A percentile compares a stretch with the other conserved stretches of the same genome.
Evolutionary conservation across 1,284 basidiomycete species (phyloP).

Genomic region (Melampsora americana): DNA sequence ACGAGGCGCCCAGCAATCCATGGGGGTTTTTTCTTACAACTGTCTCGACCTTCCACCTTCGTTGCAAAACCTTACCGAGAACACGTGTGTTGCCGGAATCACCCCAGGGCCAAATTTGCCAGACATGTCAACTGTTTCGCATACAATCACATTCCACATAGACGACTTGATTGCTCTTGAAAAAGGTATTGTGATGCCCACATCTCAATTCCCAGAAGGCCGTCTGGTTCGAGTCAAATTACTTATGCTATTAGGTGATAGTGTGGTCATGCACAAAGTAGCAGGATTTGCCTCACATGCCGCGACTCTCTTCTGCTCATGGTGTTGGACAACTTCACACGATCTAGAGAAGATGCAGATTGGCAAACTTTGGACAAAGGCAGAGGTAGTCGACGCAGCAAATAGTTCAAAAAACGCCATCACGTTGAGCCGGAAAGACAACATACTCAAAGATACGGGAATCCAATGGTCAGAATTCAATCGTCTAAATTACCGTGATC

Average conservation of each 20-base stretch:
- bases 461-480: constrained; percentile 34
- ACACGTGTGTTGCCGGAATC: constrained; percentile 20
- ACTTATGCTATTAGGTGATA: constrained; percentile 14
- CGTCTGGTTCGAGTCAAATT: constrained; percentile 3
- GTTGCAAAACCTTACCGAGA: neutral
- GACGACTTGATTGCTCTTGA: constrained; percentile 3
- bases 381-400: neutral
- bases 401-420: neutral
- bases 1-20: constrained; percentile 8
- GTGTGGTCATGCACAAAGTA: constrained; percentile 12
- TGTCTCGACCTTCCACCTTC: constrained; percentile 27
- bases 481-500: constrained; percentile 31
- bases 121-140: neutral
- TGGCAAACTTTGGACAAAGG: neutral
- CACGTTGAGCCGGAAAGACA: neutral
- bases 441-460: constrained; percentile 13
- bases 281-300: constrained; percentile 19
- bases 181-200: neutral
- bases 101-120: constrained; percentile 16
- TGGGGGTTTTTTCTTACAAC: constrained; percentile 12
- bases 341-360: neutral
- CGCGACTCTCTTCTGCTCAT: constrained; percentile 9
- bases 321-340: neutral
- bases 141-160: neutral
- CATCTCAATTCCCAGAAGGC: constrained; percentile 4